Conservation (phyloP, 768 basidiomycete genomes). For the Cystobasidium ongulense region DNA sequence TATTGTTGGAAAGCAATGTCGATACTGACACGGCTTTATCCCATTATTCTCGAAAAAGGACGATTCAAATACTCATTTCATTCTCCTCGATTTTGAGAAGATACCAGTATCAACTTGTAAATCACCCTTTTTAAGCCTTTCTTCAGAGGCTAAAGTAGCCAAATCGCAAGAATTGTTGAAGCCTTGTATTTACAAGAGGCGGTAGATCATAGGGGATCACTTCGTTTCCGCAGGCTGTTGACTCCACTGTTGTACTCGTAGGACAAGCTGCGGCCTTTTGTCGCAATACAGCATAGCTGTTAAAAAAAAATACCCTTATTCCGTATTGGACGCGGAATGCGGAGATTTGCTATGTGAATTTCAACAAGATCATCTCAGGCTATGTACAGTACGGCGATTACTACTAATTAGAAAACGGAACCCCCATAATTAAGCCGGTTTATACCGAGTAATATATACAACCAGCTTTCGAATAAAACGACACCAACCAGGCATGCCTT, state of each 20-base stretch:
- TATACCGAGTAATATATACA: background rate
- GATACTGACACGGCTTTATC: background rate
- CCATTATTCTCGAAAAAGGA: conserved; percentile 52
- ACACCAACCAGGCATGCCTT: no score
- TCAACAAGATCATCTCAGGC: background rate
- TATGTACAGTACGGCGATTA: background rate
- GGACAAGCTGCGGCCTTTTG: no score
- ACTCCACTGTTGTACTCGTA: no score
- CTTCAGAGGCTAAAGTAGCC: conserved; percentile 46
- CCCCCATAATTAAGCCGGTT: background rate
- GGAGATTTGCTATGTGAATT: background rate
- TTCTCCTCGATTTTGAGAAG: conserved; percentile 71
- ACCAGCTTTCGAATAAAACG: background rate
- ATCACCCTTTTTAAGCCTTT: background rate
- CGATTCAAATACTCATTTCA: conserved; percentile 73
- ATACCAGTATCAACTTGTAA: conserved; percentile 47
- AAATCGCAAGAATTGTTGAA: conserved; percentile 65
- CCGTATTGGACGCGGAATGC: background rate
- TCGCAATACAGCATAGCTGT: no score
- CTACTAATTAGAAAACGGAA: background rate
- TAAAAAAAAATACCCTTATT: no score
- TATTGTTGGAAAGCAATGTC: background rate
- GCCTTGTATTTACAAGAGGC: conserved; percentile 85
- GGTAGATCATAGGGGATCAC: conserved; percentile 50
- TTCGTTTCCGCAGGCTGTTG: no score